Evolutionary conservation across 768 basidiomycete species (phyloP), one percentile per base, ranked within the genome.

Genomic region (Kwoniella sp.): DNA sequence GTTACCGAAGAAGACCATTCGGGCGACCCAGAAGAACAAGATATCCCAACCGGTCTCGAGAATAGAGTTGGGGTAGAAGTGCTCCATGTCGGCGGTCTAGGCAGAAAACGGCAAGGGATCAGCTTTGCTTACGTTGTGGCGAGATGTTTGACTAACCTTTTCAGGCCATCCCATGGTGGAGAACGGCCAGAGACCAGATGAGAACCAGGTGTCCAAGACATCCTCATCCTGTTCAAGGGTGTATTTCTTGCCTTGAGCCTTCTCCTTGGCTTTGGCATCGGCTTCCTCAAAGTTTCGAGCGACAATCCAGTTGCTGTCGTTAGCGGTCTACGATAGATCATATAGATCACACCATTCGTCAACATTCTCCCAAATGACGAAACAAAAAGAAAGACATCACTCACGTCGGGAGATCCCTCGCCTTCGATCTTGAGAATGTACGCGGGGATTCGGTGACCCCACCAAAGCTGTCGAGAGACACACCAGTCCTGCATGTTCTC

Each of bases 1-100:
- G 71, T 92, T 82, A 47, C 96, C 95, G 36, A 98, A 87, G 74
- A 99, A 82, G 53, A 90, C 95, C 95, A 98, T 99, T 47, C 96
- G 89, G 17, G 96, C 94, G 7, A 98, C 95, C 96, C 96, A 99
- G 86, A 98, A 98, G 85, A 94, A 94, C n/a, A 99, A 81, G 73
- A 98, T 98, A 68, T 98, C 96, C 95, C 96, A 98, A 50, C 96
- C 96, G 0, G 96, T 99, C 82, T 98, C 96, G 29, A 98, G 86
- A 48, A 98, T 71, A n/a, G 88, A 86, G 1, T 91, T 82, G 0
- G 96, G 96, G 80, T 94, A 99, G 83, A 91, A 98, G 29, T 83
- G 82, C 68, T 87, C 79, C 46, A 91, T 70, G 77, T 98, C 95
- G 3, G 82, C 65, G 0, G 92, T 93, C 91, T 92, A 67, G 22